Evolutionary conservation across 305 asterid species (phyloP).

Genomic region (Rubia balearica): DNA sequence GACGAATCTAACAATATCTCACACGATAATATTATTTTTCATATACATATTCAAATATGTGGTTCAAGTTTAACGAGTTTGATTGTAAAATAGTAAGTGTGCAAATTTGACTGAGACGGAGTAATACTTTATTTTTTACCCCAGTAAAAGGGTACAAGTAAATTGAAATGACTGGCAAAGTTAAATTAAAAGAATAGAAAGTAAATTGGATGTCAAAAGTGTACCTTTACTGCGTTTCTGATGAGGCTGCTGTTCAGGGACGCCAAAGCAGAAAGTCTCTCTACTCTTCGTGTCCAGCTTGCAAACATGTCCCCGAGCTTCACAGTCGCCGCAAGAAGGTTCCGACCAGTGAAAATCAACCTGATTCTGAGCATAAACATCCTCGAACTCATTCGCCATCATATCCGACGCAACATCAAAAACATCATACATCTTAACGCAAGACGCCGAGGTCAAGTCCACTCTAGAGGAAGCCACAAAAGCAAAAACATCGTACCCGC

Average conservation of each 20-base stretch:
- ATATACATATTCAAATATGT: no score
- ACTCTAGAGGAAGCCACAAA: not conserved
- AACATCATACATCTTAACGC: not conserved
- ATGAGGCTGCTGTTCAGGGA: constrained; percentile 1
- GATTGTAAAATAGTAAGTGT: no score
- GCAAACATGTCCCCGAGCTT: constrained; percentile 1
- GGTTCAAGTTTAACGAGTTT: no score
- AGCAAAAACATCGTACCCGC: constrained; percentile 8
- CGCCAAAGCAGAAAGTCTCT: not conserved
- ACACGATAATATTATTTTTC: no score
- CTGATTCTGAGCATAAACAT: not conserved
- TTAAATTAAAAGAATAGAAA: no score
- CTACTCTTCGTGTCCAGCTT: not conserved
- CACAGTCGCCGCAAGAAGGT: constrained; percentile 6
- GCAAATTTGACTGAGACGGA: no score
- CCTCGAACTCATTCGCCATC: not conserved
- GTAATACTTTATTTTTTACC: no score
- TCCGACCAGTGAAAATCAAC: constrained; percentile 3
- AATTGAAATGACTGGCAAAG: no score
- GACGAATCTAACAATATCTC: no score
- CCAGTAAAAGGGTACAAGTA: no score
- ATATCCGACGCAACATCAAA: not conserved
- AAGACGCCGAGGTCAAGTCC: not conserved
- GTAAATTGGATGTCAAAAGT: no score
- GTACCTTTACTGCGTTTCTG: not conserved